Percentiles rank a stretch among this genome's conserved stretches.
Conservation (phyloP, 192 early-diverging fungal species). For the Linnemannia exigua region DNA sequence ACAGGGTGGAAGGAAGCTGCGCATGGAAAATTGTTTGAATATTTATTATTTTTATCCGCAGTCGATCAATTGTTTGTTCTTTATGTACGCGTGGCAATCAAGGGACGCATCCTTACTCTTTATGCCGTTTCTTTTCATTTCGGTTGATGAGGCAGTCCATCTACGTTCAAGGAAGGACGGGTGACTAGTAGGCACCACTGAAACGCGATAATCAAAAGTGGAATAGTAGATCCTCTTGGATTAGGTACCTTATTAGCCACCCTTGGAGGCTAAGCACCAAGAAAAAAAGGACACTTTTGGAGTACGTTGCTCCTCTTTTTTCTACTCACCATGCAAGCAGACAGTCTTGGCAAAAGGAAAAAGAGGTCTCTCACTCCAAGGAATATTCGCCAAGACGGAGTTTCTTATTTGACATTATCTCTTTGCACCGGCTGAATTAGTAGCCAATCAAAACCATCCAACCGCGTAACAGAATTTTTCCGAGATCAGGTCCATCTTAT, state of each 20-base stretch:
- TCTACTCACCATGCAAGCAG: neutral
- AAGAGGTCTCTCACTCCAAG: too few relatives aligned
- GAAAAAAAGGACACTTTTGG: neutral
- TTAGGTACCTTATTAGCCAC: neutral
- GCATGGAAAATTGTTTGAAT: neutral
- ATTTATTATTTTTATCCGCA: neutral
- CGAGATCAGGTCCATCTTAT: neutral
- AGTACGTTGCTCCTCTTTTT: neutral
- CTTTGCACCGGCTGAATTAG: neutral
- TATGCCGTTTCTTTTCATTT: too few relatives aligned
- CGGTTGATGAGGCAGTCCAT: too few relatives aligned
- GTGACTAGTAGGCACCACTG: too few relatives aligned
- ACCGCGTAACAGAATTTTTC: slow-evolving; percentile 12
- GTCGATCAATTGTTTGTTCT: neutral
- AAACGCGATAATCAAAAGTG: too few relatives aligned
- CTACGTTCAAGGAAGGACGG: too few relatives aligned
- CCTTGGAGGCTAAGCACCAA: neutral
- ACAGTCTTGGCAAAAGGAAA: neutral
- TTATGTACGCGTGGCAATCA: too few relatives aligned
- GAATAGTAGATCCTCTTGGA: neutral
- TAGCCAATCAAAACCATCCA: neutral
- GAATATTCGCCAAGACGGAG: neutral
- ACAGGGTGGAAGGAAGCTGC: neutral
- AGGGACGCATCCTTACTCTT: too few relatives aligned
- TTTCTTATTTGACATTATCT: neutral